Evolutionary conservation across 176 grass and related monocot species (phyloP).

Genomic region (Avena sativa): DNA sequence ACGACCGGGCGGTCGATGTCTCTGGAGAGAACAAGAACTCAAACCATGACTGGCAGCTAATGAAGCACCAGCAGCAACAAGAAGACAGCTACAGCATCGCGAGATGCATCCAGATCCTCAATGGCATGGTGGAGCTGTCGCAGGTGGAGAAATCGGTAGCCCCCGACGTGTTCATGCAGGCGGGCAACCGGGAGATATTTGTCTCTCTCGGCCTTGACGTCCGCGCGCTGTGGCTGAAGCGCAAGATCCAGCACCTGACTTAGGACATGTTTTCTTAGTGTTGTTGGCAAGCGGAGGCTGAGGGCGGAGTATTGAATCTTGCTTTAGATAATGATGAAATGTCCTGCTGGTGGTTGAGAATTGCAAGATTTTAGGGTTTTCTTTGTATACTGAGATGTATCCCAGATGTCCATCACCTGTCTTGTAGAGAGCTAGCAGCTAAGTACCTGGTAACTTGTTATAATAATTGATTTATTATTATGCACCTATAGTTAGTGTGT

Average conservation of each 20-base stretch:
- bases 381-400: conserved; percentile 65
- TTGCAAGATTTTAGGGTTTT: conserved; percentile 42
- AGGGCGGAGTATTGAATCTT: conserved; percentile 24
- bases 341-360: conserved; percentile 19
- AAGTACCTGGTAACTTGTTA: conserved; percentile 24
- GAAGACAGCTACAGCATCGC: conserved; percentile 70
- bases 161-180: conserved; percentile 70
- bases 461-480: conserved; percentile 47
- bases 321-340: conserved; percentile 34
- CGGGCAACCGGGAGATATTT: conserved; percentile 73
- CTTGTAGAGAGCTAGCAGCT: conserved; percentile 52
- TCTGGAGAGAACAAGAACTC: conserved; percentile 53
- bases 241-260: conserved; percentile 72
- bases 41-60: conserved; percentile 48
- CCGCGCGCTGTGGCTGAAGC: conserved; percentile 72
- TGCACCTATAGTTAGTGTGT: neutral
- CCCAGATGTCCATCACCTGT: conserved; percentile 25
- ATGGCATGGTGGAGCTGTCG: conserved; percentile 68
- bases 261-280: conserved; percentile 24
- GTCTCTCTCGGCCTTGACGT: conserved; percentile 62
- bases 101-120: conserved; percentile 68
- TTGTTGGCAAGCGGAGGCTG: conserved; percentile 21
- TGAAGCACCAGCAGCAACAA: conserved; percentile 27
- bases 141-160: conserved; percentile 76
- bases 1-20: conserved; percentile 42